Percentiles rank a stretch among this genome's conserved stretches.
These are phyloP conservation scores for Anaeramoeba flamelloides DNA, from an alignment of 78 protist genomes.

Conservation along the genomic window DNA sequence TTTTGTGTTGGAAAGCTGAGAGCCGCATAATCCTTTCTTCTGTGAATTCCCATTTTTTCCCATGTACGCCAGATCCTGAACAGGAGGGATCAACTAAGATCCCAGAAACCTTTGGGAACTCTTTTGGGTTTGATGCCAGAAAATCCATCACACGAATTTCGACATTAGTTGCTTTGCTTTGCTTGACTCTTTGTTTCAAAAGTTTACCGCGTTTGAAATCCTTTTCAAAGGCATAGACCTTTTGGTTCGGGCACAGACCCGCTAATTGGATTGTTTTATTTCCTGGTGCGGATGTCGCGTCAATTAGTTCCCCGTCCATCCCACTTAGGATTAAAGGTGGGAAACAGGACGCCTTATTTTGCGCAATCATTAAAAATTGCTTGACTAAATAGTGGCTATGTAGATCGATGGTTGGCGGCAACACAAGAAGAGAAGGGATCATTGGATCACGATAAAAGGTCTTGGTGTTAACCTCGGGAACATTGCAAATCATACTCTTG, in stretches of 20 bases:
- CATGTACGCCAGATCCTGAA: slow-evolving; percentile 13
- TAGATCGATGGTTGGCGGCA: no score
- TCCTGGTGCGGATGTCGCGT: slow-evolving; percentile 53
- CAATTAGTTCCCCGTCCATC: no score
- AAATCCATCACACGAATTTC: neutral
- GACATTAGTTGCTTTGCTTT: neutral
- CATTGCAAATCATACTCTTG: no score
- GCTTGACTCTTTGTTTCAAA: neutral
- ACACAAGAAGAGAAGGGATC: no score
- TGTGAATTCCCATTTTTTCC: neutral
- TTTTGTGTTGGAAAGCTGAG: neutral
- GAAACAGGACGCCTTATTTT: no score
- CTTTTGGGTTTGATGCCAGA: slow-evolving; percentile 7
- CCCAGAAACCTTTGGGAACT: neutral
- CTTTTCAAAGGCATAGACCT: slow-evolving; percentile 23
- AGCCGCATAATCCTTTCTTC: slow-evolving; percentile 1
- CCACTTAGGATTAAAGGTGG: no score
- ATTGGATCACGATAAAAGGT: no score
- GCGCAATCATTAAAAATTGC: no score
- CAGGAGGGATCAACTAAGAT: slow-evolving; percentile 27
- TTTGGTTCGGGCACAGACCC: neutral
- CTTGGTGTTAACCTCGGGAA: no score
- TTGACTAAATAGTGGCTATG: no score
- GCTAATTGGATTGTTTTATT: slow-evolving; percentile 28
- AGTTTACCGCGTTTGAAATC: slow-evolving; percentile 2